Evolutionary conservation across 176 grass and related monocot genomes (phyloP).

Genomic region (Carex pumila): DNA sequence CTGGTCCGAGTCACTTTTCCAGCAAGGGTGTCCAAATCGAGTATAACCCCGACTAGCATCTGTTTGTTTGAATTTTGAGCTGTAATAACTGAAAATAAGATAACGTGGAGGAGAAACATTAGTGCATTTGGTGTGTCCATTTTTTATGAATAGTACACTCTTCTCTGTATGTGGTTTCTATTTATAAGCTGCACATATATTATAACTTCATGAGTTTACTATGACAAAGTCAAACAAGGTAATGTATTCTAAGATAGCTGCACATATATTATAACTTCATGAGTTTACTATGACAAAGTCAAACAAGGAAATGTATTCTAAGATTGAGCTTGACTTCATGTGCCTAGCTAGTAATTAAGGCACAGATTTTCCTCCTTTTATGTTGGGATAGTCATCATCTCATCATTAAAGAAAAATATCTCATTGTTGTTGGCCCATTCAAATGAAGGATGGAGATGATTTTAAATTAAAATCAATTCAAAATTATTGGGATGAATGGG

Average conservation of each 20-base stretch:
- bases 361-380: neutral
- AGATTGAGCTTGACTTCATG: neutral
- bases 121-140: neutral
- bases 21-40: constrained; percentile 24
- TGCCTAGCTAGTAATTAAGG: neutral
- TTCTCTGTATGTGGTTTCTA: neutral
- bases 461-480: no score
- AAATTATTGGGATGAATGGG: no score
- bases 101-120: neutral
- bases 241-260: neutral
- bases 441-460: no score
- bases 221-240: neutral
- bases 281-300: neutral
- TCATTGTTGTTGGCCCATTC: no score
- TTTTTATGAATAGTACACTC: neutral
- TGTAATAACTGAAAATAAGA: neutral
- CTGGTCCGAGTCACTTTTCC: constrained; percentile 29
- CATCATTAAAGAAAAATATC: no score
- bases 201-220: neutral
- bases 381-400: neutral
- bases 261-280: neutral
- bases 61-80: neutral
- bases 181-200: no score
- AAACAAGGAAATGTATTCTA: neutral
- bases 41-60: constrained; percentile 29